These are phyloP conservation scores for Stachybotrys echinatus DNA, from an alignment of 2,329 filamentous ascomycete genomes.

Conservation along the genomic window DNA sequence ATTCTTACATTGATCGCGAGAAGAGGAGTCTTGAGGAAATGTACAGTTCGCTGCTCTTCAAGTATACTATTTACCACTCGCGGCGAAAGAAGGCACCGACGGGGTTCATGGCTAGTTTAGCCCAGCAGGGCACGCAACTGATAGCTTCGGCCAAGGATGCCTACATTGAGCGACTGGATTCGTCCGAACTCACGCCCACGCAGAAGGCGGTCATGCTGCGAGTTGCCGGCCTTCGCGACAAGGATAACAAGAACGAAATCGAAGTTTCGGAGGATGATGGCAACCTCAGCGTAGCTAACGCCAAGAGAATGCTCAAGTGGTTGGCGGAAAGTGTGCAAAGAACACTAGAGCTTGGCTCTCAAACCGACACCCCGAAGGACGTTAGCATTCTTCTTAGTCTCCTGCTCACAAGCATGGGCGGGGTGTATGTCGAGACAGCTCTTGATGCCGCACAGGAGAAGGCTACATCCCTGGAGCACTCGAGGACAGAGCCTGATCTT, in stretches of 20 bases:
- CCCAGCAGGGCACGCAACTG: constrained; percentile 84
- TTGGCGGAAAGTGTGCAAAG: constrained; percentile 90
- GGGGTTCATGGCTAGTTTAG: constrained; percentile 87
- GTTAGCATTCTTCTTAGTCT: constrained; percentile 80
- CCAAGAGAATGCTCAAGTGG: constrained; percentile 98
- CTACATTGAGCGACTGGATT: constrained; percentile 84
- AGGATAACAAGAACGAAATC: constrained; percentile 75
- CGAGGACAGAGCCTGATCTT: constrained; percentile 82
- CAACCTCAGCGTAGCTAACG: constrained; percentile 71
- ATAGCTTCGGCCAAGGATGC: constrained; percentile 84
- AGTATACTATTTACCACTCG: constrained; percentile 93
- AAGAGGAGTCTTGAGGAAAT: constrained; percentile 69
- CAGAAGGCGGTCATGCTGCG: constrained; percentile 88
- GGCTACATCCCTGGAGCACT: constrained; percentile 69
- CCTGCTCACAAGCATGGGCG: constrained; percentile 80
- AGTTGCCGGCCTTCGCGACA: constrained; percentile 78
- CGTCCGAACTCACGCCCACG: constrained; percentile 78
- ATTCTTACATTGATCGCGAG: constrained; percentile 66
- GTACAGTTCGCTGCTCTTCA: constrained; percentile 90
- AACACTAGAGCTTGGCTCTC: constrained; percentile 82
- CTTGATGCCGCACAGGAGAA: constrained; percentile 67
- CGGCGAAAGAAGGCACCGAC: constrained; percentile 81
- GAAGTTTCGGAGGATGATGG: constrained; percentile 91
- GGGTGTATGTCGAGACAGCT: constrained; percentile 67
- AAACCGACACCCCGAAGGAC: constrained; percentile 88